A percentile compares a stretch with the other conserved stretches of the same genome.
phyloP scores from a whole-genome alignment of 192 early-diverging fungal genomes.

The Coemansia guatemalensis region DNA sequence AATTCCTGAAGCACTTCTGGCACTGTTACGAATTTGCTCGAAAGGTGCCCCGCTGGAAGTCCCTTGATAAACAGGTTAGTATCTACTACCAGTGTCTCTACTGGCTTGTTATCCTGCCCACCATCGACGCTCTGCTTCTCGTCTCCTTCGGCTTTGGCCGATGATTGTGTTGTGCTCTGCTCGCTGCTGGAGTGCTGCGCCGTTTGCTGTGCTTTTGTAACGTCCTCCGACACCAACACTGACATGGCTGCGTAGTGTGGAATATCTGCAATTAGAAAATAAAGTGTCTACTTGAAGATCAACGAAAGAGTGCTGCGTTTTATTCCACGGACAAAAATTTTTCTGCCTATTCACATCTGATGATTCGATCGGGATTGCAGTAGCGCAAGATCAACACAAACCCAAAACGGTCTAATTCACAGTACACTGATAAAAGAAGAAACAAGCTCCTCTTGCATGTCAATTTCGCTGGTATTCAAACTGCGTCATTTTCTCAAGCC shows the following conservation, averaged over 20 bases:
- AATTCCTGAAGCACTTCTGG: constrained; percentile 88
- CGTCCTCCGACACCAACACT: neutral
- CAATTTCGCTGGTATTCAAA: neutral
- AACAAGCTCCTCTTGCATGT: neutral
- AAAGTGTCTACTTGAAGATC: neutral
- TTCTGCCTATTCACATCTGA: neutral
- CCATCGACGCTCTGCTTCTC: constrained; percentile 1
- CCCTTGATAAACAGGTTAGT: constrained; percentile 74
- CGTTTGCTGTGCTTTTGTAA: neutral
- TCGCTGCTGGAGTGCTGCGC: neutral
- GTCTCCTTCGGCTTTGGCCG: neutral
- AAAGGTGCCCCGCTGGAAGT: constrained; percentile 58
- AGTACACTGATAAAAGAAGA: neutral
- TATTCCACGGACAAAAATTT: neutral
- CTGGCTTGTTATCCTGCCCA: constrained; percentile 34
- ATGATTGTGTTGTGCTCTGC: neutral
- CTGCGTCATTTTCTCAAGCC: neutral
- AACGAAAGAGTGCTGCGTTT: neutral
- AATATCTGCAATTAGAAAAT: neutral
- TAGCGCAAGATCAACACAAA: neutral
- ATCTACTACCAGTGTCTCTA: constrained; percentile 65
- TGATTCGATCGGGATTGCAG: neutral
- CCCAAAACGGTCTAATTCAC: neutral
- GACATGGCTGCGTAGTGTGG: neutral
- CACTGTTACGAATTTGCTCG: constrained; percentile 76